Conservation (phyloP, 257 asterid species). For the Forsythia suspensa region DNA sequence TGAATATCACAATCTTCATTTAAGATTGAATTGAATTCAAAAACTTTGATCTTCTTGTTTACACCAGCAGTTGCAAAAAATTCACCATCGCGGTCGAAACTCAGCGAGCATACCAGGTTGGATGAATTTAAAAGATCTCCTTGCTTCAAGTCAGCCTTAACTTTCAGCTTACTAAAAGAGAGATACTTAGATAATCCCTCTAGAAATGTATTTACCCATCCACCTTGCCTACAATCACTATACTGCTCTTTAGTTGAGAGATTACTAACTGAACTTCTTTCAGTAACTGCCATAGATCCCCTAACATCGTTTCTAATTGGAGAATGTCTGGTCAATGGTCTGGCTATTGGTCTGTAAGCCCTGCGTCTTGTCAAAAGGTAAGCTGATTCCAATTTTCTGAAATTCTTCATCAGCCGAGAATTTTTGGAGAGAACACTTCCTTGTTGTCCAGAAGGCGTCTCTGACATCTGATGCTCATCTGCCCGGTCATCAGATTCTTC, state of each 20-base stretch:
- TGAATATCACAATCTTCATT: slow-evolving; percentile 82
- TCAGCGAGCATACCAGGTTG: slow-evolving; percentile 84
- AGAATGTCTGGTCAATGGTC: slow-evolving; percentile 48
- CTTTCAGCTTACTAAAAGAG: slow-evolving; percentile 71
- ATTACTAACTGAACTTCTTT: slow-evolving; percentile 76
- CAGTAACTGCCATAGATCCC: slow-evolving; percentile 54
- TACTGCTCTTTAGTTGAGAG: slow-evolving; percentile 51
- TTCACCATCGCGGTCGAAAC: slow-evolving; percentile 98
- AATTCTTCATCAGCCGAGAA: slow-evolving; percentile 79
- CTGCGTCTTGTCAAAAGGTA: slow-evolving; percentile 68
- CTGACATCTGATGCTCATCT: slow-evolving; percentile 36
- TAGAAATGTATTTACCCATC: slow-evolving; percentile 77
- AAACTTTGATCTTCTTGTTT: slow-evolving; percentile 93
- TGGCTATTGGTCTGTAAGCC: slow-evolving; percentile 39
- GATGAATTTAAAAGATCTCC: slow-evolving; percentile 94
- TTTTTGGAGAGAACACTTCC: slow-evolving; percentile 50
- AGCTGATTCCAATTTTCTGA: slow-evolving; percentile 77
- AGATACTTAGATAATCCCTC: slow-evolving; percentile 85
- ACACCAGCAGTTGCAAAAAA: slow-evolving; percentile 97
- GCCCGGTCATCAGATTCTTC: slow-evolving; percentile 38
- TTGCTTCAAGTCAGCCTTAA: slow-evolving; percentile 91
- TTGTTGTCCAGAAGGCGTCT: slow-evolving; percentile 37
- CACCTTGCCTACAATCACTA: slow-evolving; percentile 51
- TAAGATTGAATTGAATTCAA: slow-evolving; percentile 74
- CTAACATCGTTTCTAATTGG: slow-evolving; percentile 45